Conservation (phyloP, 2,329 filamentous ascomycete genomes). For the Clarireedia homoeocarpa region DNA sequence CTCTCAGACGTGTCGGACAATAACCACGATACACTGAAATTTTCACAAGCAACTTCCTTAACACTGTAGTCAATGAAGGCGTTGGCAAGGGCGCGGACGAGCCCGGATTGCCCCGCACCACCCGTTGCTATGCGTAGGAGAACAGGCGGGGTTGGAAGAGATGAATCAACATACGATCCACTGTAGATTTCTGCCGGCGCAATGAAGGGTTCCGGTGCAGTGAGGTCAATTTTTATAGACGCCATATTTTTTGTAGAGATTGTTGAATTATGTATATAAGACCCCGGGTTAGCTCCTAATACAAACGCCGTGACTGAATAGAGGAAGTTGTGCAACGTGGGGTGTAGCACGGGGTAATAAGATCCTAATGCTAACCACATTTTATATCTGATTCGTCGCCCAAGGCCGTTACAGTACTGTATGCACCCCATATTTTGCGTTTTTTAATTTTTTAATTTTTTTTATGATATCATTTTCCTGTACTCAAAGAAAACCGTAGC, state of each 20-base stretch:
- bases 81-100: constrained; percentile 31
- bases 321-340: neutral
- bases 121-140: constrained; percentile 28
- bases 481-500: no score
- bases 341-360: neutral
- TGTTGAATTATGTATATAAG: neutral
- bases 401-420: no score
- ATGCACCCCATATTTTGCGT: no score
- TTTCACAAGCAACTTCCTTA: constrained; percentile 20
- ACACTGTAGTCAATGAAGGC: constrained; percentile 31
- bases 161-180: neutral
- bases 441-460: no score
- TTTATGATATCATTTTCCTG: no score
- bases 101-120: constrained; percentile 29
- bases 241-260: neutral
- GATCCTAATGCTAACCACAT: no score
- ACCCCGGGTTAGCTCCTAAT: neutral
- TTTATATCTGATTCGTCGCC: no score
- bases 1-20: constrained; percentile 38
- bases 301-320: no score
- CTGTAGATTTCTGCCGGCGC: constrained; percentile 9
- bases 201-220: constrained; percentile 3
- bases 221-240: neutral
- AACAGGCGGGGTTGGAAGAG: neutral
- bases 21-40: constrained; percentile 39